Percentiles rank a stretch among this genome's conserved stretches.
These are phyloP conservation scores for Colletotrichum falcatum DNA, from an alignment of 2,329 filamentous ascomycete genomes.

Conservation along the genomic window DNA sequence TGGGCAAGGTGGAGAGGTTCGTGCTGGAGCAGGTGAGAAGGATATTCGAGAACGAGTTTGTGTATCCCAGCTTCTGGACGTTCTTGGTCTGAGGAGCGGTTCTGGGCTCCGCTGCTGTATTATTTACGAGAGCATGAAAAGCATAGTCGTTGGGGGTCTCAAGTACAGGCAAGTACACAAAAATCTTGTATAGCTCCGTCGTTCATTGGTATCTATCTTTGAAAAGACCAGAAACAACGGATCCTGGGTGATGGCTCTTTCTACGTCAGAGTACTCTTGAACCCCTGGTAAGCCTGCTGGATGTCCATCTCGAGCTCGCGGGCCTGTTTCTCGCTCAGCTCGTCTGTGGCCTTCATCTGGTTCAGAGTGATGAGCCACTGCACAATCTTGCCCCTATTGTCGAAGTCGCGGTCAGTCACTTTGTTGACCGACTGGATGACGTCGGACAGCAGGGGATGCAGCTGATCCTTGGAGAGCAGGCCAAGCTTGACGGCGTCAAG, in stretches of 20 bases:
- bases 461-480: slow-evolving; percentile 91
- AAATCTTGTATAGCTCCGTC: neutral
- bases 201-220: slow-evolving; percentile 27
- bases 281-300: slow-evolving; percentile 92
- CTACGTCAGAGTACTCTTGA: slow-evolving; percentile 81
- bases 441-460: slow-evolving; percentile 95
- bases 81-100: slow-evolving; percentile 73
- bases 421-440: slow-evolving; percentile 98
- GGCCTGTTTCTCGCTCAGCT: slow-evolving; percentile 87
- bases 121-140: slow-evolving; percentile 14
- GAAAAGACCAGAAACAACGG: neutral
- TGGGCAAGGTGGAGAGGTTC: slow-evolving; percentile 98
- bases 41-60: slow-evolving; percentile 98
- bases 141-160: neutral
- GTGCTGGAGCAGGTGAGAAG: slow-evolving; percentile 95
- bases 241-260: neutral
- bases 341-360: slow-evolving; percentile 96
- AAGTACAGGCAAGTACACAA: neutral
- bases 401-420: slow-evolving; percentile 94
- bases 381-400: slow-evolving; percentile 95
- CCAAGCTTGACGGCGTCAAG: slow-evolving; percentile 94
- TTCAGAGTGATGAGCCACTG: slow-evolving; percentile 98
- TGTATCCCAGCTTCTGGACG: slow-evolving; percentile 98
- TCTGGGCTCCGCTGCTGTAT: neutral
- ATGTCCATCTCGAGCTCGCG: slow-evolving; percentile 93